A percentile compares a stretch with the other conserved stretches of the same genome.
phyloP scores from a whole-genome alignment of 179 eudicot genomes.

The Vitellaria paradoxa region DNA sequence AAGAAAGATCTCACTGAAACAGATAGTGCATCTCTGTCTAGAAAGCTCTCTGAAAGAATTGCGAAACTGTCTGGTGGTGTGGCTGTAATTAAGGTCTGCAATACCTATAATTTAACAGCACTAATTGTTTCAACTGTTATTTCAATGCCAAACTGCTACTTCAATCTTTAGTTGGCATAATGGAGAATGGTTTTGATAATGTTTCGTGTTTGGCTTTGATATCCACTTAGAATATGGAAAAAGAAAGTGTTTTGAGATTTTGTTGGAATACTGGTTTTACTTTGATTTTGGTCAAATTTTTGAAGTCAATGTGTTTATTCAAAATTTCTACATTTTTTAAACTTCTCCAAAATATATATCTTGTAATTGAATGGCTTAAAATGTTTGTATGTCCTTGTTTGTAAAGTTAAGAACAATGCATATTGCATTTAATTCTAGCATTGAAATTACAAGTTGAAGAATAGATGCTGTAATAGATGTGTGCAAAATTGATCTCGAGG shows the following conservation, averaged over 20 bases:
- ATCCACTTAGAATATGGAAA: background rate
- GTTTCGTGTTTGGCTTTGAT: background rate
- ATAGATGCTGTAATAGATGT: background rate
- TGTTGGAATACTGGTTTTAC: background rate
- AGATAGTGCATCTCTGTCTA: conserved; percentile 45
- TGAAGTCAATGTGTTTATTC: background rate
- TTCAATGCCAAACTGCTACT: background rate
- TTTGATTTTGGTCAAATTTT: background rate
- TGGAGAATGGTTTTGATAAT: background rate
- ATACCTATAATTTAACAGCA: background rate
- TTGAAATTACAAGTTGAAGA: conserved; percentile 1
- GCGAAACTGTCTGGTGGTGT: conserved; percentile 96
- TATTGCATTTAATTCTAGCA: background rate
- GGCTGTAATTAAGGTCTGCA: conserved; percentile 73
- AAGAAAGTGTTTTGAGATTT: background rate
- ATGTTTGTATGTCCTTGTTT: background rate
- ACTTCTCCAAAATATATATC: background rate
- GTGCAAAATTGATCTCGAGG: background rate
- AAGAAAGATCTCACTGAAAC: conserved; percentile 88
- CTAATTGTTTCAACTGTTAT: background rate
- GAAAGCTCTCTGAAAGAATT: conserved; percentile 76
- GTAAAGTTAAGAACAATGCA: background rate
- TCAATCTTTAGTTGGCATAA: conserved; percentile 4
- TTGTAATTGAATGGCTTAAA: background rate
- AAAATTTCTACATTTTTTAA: background rate